Evolutionary conservation across 2,329 filamentous ascomycete species (phyloP).

Genomic region (Venturia oleaginea): DNA sequence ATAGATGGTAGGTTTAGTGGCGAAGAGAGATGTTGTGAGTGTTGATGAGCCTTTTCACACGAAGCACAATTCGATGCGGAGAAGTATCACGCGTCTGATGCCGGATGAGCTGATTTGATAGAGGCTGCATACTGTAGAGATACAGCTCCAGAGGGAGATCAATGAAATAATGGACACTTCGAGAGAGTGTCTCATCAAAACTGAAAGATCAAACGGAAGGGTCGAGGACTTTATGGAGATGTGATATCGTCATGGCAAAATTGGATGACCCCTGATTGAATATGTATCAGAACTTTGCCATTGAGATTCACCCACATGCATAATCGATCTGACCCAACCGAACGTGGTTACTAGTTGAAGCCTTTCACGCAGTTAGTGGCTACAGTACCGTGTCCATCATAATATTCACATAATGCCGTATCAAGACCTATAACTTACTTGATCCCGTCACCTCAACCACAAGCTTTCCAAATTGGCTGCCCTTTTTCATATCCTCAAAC

Average conservation of each 20-base stretch:
- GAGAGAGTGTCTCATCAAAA: too few species aligned
- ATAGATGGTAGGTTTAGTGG: not conserved
- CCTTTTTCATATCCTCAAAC: conserved; percentile 82
- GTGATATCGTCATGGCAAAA: too few species aligned
- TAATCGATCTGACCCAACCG: not conserved
- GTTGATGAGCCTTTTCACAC: not conserved
- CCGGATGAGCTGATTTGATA: not conserved
- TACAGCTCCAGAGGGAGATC: not conserved
- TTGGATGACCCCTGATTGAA: not conserved
- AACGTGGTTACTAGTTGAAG: not conserved
- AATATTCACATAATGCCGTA: not conserved
- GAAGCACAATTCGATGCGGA: not conserved
- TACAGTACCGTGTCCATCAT: not conserved
- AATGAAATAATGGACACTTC: too few species aligned
- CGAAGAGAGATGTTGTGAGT: not conserved
- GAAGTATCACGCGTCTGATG: not conserved
- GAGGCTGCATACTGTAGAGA: not conserved
- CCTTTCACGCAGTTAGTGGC: not conserved
- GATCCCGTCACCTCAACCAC: conserved; percentile 47
- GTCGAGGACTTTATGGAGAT: too few species aligned
- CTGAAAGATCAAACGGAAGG: too few species aligned
- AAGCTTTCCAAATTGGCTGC: conserved; percentile 84
- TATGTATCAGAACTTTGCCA: not conserved
- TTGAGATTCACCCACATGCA: not conserved
- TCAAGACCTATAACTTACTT: conserved; percentile 9